Evolutionary conservation across 768 basidiomycete genomes (phyloP).

Genomic region (Mrakia frigida): DNA sequence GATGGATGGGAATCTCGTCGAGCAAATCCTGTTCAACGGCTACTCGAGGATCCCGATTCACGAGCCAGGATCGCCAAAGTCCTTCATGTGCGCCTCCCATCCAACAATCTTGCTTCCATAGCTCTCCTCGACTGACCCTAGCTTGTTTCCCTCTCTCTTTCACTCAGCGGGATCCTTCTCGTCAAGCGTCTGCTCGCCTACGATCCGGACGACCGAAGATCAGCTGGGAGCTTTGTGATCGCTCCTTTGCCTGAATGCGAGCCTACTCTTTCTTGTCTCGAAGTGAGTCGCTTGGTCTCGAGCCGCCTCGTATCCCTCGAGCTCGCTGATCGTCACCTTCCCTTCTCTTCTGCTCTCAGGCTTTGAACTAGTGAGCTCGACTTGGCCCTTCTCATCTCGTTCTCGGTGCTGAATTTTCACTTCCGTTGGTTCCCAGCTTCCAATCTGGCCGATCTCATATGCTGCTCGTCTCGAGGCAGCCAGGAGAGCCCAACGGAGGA

Average conservation of each 20-base stretch:
- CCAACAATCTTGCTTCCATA: not conserved
- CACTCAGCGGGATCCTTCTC: not conserved
- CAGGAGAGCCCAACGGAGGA: conserved; percentile 36
- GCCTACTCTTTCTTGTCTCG: not conserved
- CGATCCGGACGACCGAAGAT: conserved; percentile 37
- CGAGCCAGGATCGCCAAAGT: conserved; percentile 37
- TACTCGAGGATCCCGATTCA: conserved; percentile 41
- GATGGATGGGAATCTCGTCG: conserved; percentile 37
- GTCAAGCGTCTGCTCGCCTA: conserved; percentile 38
- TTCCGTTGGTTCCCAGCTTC: conserved; percentile 33
- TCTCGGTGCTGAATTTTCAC: not conserved
- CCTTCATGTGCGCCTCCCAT: conserved; percentile 39
- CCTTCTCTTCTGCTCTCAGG: not conserved
- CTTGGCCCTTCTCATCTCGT: not conserved
- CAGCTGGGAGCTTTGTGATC: conserved; percentile 33
- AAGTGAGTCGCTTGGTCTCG: conserved; percentile 27
- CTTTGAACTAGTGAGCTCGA: conserved; percentile 8
- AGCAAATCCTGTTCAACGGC: conserved; percentile 39
- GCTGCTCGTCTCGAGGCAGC: conserved; percentile 36
- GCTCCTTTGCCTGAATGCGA: conserved; percentile 1
- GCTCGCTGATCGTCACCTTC: not conserved
- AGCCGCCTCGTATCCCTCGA: not conserved
- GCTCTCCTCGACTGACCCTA: not conserved
- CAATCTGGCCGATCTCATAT: conserved; percentile 42
- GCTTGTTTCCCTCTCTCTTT: conserved; percentile 32